Conservation (phyloP, 2,329 filamentous ascomycete species). For the Apiospora pterosperma region DNA sequence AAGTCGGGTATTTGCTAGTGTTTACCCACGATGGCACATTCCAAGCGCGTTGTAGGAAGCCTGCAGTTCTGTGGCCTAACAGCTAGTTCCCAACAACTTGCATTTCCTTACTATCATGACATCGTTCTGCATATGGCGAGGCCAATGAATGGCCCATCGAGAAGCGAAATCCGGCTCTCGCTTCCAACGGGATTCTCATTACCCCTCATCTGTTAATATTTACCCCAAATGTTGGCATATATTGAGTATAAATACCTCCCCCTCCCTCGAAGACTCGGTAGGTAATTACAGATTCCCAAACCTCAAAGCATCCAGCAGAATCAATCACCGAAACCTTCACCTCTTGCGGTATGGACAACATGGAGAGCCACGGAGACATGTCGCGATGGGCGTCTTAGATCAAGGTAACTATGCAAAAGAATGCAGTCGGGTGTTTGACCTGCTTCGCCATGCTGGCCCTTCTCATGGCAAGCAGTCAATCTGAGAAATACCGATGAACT, state of each 20-base stretch:
- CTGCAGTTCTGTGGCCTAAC: background rate
- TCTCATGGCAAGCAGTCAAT: slow-evolving; percentile 28
- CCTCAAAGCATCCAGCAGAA: background rate
- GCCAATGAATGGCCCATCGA: background rate
- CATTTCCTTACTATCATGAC: background rate
- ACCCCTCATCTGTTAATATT: background rate
- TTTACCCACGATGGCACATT: background rate
- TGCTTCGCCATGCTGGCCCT: background rate
- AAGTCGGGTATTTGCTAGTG: background rate
- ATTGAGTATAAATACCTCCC: background rate
- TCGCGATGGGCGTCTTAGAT: background rate
- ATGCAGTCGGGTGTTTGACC: slow-evolving; percentile 1
- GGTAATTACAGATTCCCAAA: background rate
- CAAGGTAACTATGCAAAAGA: slow-evolving; percentile 7
- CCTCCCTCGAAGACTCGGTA: background rate
- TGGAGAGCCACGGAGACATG: slow-evolving; percentile 1
- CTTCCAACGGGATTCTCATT: background rate
- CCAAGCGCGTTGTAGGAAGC: background rate
- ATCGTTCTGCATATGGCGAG: background rate
- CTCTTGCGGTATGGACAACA: background rate
- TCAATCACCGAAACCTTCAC: background rate
- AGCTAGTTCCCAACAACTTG: background rate
- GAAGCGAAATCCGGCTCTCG: background rate
- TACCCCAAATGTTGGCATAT: background rate
- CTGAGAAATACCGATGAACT: slow-evolving; percentile 82